phyloP scores from a whole-genome alignment of 2,329 filamentous ascomycete species.

The Talaromyces albobiverticillius region DNA sequence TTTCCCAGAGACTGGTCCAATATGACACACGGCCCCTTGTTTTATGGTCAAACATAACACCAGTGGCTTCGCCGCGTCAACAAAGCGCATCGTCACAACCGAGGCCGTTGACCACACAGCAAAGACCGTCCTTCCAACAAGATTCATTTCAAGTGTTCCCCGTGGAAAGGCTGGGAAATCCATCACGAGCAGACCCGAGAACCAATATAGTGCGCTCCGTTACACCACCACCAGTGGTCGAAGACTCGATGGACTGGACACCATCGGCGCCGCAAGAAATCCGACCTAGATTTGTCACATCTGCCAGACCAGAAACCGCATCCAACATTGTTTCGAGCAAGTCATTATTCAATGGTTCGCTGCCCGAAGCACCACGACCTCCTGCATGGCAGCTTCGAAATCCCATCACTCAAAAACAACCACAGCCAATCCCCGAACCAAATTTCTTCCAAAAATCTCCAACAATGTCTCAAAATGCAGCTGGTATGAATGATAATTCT shows the following conservation, averaged over 20 bases:
- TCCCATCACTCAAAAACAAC: constrained; percentile 30
- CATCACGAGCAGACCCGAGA: constrained; percentile 21
- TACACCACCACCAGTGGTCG: constrained; percentile 35
- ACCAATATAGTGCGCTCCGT: constrained; percentile 24
- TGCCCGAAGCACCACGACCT: constrained; percentile 40
- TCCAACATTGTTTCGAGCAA: constrained; percentile 24
- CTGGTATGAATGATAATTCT: constrained; percentile 7
- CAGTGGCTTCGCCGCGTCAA: constrained; percentile 19
- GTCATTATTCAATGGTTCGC: constrained; percentile 42
- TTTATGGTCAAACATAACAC: constrained; percentile 38
- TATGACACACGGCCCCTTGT: constrained; percentile 42
- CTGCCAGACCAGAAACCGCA: constrained; percentile 14
- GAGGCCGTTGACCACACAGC: not conserved
- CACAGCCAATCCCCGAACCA: constrained; percentile 32
- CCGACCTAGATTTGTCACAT: constrained; percentile 24
- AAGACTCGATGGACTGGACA: constrained; percentile 51
- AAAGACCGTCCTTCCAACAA: not conserved
- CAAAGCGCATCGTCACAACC: not conserved
- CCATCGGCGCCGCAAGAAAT: constrained; percentile 41
- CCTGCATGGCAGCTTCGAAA: constrained; percentile 40
- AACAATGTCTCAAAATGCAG: constrained; percentile 22
- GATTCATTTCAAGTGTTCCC: constrained; percentile 32
- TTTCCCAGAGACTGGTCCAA: constrained; percentile 36
- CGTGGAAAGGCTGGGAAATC: constrained; percentile 38
- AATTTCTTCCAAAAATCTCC: constrained; percentile 37